Base-by-base conservation (phyloP, 1,284 basidiomycete genomes). In the Cutaneotrichosporon daszewskae region DNA sequence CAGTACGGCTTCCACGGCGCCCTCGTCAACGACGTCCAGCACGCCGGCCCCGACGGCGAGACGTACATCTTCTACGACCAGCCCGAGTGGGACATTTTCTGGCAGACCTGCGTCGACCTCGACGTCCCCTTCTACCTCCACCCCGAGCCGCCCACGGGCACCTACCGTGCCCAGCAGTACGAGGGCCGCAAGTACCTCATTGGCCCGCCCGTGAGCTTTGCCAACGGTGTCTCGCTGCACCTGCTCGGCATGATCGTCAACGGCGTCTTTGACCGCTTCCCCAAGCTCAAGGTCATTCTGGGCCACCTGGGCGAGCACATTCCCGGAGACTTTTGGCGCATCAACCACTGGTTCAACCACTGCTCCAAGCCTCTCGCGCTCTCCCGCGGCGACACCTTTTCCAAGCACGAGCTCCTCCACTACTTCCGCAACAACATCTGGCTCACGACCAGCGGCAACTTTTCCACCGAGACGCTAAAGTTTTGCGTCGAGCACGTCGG, bases 231-330 rank as follows among this genome's bases (percentile, higher is more conserved):
- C 28, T 60, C 59, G 4, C 53, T 60, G 11, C 65, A 67, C 43
- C 35, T 67, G 16, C 59, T 66, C 38, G 64, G 62, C 23, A 60
- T 67, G 59, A 62, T 67, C 36, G 55, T 59, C 53, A 67, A 67
- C 50, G 65, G 65, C 28, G 65, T 67, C 16, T 67, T 67, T 25
- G 65, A 67, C 57, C 60, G 65, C 18, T 60, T 62, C 53, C 65
- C 63, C 14, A 67, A 67, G 57, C 64, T 67, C 49, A 62, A 63
- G 53, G 57, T 67, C 43, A 67, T 67, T 28, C 59, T 67, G n/a
- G 64, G 64, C 24, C 64, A 66, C 54, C 57, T 66, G 13, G 64
- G 64, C 51, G 64, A 66, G 51, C 62, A 65, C 49, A 59, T 66
- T 31, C 61, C 62, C 9, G 60, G 64, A 20, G 64, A 66, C 47